Percentiles rank a stretch among this genome's conserved stretches.
Evolutionary conservation across 306 rosid genomes (phyloP).

Genomic region (Rosa multiflora): DNA sequence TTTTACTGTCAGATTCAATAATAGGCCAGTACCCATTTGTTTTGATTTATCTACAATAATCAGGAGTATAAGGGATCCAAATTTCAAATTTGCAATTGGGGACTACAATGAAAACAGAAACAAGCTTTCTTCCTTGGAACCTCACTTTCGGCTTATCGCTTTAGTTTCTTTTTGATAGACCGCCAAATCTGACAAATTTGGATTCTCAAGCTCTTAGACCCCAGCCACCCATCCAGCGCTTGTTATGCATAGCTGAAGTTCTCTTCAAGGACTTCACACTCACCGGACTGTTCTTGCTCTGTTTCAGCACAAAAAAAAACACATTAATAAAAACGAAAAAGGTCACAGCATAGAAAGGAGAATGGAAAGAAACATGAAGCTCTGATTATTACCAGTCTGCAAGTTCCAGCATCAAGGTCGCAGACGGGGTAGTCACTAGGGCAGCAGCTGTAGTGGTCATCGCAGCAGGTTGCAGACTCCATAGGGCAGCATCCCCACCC

Average conservation of each 20-base stretch:
- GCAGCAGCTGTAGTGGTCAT: slow-evolving; percentile 72
- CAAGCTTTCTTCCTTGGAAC: not conserved
- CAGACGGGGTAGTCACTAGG: slow-evolving; percentile 81
- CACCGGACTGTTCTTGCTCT: slow-evolving; percentile 54
- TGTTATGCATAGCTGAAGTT: slow-evolving; percentile 40
- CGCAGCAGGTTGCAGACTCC: slow-evolving; percentile 86
- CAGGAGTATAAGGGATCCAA: not conserved
- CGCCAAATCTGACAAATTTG: not conserved
- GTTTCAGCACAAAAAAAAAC: slow-evolving; percentile 26
- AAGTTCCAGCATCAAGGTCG: slow-evolving; percentile 54
- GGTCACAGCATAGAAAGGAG: not conserved
- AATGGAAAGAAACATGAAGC: not conserved
- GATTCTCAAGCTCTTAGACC: slow-evolving; percentile 12
- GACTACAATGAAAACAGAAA: not conserved
- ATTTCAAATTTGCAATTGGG: not conserved
- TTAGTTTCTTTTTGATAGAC: not conserved
- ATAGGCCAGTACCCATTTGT: not conserved
- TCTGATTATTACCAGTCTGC: slow-evolving; percentile 53
- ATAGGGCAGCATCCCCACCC: slow-evolving; percentile 95
- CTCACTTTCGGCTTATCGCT: not conserved
- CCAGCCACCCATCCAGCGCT: slow-evolving; percentile 21
- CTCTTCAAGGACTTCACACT: slow-evolving; percentile 56
- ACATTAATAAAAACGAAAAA: not conserved
- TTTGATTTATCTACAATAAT: not conserved
- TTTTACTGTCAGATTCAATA: not conserved